Percentiles rank a stretch among this genome's conserved stretches.
Conservation (phyloP, 1,284 basidiomycete species). For the Boletus smithii region DNA sequence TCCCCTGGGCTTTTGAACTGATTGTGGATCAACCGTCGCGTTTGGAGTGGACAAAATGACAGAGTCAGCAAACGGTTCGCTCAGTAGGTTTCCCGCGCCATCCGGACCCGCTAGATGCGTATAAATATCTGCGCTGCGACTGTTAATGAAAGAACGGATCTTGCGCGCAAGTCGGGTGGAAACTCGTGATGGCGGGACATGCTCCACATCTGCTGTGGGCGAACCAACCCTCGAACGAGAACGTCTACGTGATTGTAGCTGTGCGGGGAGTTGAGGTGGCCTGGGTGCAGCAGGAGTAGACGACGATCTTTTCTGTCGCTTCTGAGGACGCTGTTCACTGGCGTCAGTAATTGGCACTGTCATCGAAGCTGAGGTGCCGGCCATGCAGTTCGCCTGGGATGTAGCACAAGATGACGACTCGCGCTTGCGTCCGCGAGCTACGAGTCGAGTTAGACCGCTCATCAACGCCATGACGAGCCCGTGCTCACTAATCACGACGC, state of each 20-base stretch:
- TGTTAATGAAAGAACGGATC: slow-evolving; percentile 15
- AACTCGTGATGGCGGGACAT: slow-evolving; percentile 11
- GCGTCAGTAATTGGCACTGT: not conserved
- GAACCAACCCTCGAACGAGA: slow-evolving; percentile 23
- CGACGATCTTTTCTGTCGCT: slow-evolving; percentile 22
- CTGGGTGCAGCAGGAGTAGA: slow-evolving; percentile 18
- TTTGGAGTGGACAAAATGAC: slow-evolving; percentile 3
- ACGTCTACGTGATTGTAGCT: slow-evolving; percentile 9
- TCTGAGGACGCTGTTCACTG: slow-evolving; percentile 14
- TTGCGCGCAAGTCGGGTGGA: slow-evolving; percentile 24
- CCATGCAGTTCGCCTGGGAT: slow-evolving; percentile 2
- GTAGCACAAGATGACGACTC: slow-evolving; percentile 1
- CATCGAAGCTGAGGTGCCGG: slow-evolving; percentile 2
- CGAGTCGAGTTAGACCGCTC: slow-evolving; percentile 5
- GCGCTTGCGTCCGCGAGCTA: slow-evolving; percentile 24
- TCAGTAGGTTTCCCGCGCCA: slow-evolving; percentile 12
- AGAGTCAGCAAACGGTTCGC: slow-evolving; percentile 5
- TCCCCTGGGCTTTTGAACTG: slow-evolving; percentile 14
- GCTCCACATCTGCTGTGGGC: slow-evolving; percentile 8
- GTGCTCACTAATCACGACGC: slow-evolving; percentile 17
- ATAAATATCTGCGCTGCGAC: slow-evolving; percentile 28
- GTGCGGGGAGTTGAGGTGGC: slow-evolving; percentile 11
- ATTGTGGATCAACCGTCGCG: slow-evolving; percentile 1
- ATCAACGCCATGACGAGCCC: not conserved
- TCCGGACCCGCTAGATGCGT: slow-evolving; percentile 25